A percentile compares a stretch with the other conserved stretches of the same genome.
Conservation (phyloP, 176 grass and related monocot genomes). For the Leersia perrieri region DNA sequence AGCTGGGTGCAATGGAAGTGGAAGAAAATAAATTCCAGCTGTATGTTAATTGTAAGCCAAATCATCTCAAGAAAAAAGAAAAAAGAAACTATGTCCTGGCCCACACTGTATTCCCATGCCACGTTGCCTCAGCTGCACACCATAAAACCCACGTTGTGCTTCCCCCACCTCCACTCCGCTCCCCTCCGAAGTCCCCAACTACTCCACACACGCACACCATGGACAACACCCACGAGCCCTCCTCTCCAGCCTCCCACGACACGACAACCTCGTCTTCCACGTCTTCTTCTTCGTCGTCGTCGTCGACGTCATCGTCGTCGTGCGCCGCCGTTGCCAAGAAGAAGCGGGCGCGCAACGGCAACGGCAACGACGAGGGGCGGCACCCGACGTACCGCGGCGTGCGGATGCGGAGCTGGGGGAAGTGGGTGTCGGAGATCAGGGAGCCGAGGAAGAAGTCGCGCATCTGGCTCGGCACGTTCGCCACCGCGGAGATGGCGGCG, state of each 20-base stretch:
- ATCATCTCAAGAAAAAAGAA: background rate
- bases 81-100: background rate
- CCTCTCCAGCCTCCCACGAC: slow-evolving; percentile 3
- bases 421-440: slow-evolving; percentile 83
- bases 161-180: background rate
- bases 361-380: slow-evolving; percentile 51
- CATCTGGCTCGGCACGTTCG: slow-evolving; percentile 73
- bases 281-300: background rate
- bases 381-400: slow-evolving; percentile 64
- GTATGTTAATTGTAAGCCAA: background rate
- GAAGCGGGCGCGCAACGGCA: slow-evolving; percentile 43
- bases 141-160: slow-evolving; percentile 35
- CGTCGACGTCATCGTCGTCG: background rate
- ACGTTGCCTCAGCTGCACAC: slow-evolving; percentile 6
- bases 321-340: background rate
- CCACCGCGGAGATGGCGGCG: slow-evolving; percentile 66
- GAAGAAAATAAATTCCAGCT: slow-evolving; percentile 2
- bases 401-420: slow-evolving; percentile 71
- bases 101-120: background rate
- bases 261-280: background rate
- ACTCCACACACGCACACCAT: slow-evolving; percentile 28
- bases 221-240: slow-evolving; percentile 9
- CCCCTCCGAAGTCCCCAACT: background rate
- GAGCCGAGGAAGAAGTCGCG: slow-evolving; percentile 76
- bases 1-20: background rate